Percentiles rank a stretch among this genome's conserved stretches.
phyloP scores from a whole-genome alignment of 169 alveolate genomes.

The Sarcocystis neurona region DNA sequence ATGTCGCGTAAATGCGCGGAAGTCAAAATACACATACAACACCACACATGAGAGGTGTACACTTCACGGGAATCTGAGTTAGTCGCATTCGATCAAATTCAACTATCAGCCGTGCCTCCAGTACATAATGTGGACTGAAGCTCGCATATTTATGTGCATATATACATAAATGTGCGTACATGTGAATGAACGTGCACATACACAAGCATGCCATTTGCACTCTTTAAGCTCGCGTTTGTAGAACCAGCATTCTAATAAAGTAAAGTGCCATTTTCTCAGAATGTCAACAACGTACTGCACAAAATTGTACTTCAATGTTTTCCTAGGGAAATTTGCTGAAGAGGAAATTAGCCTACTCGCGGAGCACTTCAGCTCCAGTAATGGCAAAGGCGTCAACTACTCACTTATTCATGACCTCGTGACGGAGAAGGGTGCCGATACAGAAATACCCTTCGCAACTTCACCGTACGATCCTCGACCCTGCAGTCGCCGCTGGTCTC shows the following conservation, averaged over 20 bases:
- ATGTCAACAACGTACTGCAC: no score
- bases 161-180: background rate
- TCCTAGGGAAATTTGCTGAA: conserved; percentile 14
- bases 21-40: no score
- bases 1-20: no score
- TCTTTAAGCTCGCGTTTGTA: no score
- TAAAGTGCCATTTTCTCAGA: no score
- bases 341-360: conserved; percentile 10
- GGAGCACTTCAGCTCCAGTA: conserved; percentile 21
- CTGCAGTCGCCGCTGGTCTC: background rate
- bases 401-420: background rate
- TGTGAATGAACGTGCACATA: background rate
- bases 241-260: no score
- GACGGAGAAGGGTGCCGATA: conserved; percentile 1
- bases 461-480: conserved; percentile 16
- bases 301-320: no score
- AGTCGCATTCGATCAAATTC: no score
- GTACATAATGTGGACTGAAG: no score
- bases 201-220: background rate
- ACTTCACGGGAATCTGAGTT: no score
- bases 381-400: conserved; percentile 2
- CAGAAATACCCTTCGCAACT: conserved; percentile 5
- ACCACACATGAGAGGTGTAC: no score
- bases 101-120: no score
- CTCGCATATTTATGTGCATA: background rate